A percentile compares a stretch with the other conserved stretches of the same genome.
Evolutionary conservation across 108 stramenopile species (phyloP).

Genomic region (Skeletonema tropicum): DNA sequence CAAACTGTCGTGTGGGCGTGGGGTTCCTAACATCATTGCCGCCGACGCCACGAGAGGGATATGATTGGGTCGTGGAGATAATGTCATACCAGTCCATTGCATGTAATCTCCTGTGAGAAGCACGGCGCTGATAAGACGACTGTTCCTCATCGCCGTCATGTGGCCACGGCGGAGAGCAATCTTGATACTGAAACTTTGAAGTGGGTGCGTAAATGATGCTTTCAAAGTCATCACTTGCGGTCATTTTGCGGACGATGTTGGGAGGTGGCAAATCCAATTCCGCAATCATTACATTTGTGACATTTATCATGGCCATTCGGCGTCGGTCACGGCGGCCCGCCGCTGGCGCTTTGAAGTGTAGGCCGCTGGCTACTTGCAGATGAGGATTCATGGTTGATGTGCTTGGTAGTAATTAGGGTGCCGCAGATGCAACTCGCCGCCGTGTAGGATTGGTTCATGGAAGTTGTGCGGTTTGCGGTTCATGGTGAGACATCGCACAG

Average conservation of each 20-base stretch:
- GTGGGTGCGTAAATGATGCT: not conserved
- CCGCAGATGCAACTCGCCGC: not conserved
- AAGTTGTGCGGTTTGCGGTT: too few relatives aligned
- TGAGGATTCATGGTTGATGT: not conserved
- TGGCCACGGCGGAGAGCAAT: not conserved
- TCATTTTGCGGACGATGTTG: not conserved
- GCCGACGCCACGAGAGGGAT: not conserved
- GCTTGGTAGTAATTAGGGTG: not conserved
- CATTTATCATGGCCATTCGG: not conserved
- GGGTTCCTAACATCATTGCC: not conserved
- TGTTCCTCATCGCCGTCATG: not conserved
- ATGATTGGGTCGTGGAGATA: not conserved
- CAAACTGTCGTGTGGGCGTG: not conserved
- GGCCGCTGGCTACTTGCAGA: not conserved
- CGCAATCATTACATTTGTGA: not conserved
- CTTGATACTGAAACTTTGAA: not conserved
- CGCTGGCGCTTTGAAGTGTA: not conserved
- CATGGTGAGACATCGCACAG: too few relatives aligned
- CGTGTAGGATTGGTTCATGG: not conserved
- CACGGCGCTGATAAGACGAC: not conserved
- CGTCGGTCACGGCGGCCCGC: not conserved
- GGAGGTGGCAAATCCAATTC: constrained; percentile 1
- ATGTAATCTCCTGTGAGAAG: not conserved
- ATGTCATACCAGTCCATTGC: not conserved
- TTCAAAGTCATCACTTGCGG: not conserved